phyloP scores from a whole-genome alignment of 495 filamentous ascomycete genomes.

The Xylaria acuta region DNA sequence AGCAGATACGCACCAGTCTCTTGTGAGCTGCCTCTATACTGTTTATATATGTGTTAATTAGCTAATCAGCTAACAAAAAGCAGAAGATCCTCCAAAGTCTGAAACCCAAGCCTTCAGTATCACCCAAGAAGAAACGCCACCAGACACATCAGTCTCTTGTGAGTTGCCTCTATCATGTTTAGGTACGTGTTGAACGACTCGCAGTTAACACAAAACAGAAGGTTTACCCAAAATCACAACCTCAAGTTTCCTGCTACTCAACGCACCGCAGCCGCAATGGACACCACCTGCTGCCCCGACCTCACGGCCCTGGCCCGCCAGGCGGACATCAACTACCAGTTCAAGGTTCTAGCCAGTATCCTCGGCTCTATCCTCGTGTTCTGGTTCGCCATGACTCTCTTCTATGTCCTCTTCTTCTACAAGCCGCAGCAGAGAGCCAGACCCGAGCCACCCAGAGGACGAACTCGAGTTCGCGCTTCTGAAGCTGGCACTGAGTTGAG shows the following conservation, averaged over 20 bases:
- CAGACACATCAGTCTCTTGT: background rate
- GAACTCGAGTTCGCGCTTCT: background rate
- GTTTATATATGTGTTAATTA: background rate
- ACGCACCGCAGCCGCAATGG: background rate
- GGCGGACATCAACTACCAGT: background rate
- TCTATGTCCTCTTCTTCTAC: background rate
- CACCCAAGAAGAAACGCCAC: background rate
- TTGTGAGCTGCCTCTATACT: background rate
- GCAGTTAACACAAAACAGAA: background rate
- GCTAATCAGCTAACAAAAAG: background rate
- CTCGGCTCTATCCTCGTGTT: background rate
- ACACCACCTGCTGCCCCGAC: background rate
- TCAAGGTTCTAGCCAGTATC: background rate
- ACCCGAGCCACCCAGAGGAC: background rate
- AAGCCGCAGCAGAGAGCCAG: background rate
- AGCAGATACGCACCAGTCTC: background rate
- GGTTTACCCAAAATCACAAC: background rate
- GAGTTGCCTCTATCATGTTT: background rate
- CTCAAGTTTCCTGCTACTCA: background rate
- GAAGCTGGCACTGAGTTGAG: background rate
- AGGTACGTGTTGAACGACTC: background rate
- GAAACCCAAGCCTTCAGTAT: background rate
- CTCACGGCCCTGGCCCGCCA: background rate
- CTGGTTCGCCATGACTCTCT: background rate
- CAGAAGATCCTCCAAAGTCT: background rate